Evolutionary conservation across 2,329 filamentous ascomycete species (phyloP).

Genomic region (Fusarium sp.): DNA sequence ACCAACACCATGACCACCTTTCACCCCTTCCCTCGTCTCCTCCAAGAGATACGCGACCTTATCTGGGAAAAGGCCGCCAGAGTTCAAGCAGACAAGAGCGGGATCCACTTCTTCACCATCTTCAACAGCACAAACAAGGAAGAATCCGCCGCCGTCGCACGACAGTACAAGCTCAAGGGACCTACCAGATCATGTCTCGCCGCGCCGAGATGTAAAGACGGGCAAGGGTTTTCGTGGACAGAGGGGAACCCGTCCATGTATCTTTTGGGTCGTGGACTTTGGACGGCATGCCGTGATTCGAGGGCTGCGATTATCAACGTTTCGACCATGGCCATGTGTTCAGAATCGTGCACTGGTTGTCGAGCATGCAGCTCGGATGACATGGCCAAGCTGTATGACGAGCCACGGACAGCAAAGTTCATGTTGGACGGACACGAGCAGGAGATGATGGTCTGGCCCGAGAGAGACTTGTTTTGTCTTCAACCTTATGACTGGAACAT

Average conservation of each 20-base stretch:
- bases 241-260: background rate
- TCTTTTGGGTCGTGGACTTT: background rate
- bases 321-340: background rate
- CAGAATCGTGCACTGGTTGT: background rate
- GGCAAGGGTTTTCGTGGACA: background rate
- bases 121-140: background rate
- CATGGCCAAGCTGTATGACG: background rate
- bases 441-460: background rate
- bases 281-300: background rate
- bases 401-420: background rate
- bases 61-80: background rate
- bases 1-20: background rate
- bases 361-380: background rate
- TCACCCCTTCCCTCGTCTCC: slow-evolving; percentile 1
- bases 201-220: background rate
- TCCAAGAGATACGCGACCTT: background rate
- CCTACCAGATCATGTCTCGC: background rate
- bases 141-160: background rate
- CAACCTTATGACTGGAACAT: background rate
- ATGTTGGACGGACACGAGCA: background rate
- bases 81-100: background rate
- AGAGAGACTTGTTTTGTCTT: background rate
- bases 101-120: slow-evolving; percentile 6
- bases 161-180: background rate
- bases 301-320: background rate